Conservation (phyloP, 2,329 filamentous ascomycete genomes). For the Bretziella fagacearum region DNA sequence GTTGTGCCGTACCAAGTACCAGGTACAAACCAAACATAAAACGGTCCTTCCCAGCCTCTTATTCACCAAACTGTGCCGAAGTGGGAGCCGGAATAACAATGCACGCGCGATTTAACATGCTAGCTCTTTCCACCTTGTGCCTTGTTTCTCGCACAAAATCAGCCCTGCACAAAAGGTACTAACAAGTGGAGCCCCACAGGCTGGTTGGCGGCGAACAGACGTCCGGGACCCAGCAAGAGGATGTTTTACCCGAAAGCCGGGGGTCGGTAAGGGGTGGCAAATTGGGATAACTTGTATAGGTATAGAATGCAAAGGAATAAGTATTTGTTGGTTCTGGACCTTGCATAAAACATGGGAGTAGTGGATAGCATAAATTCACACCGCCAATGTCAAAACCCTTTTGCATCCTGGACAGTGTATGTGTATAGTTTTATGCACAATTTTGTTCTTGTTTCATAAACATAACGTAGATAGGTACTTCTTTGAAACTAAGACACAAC, state of each 20-base stretch:
- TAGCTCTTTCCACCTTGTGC: neutral
- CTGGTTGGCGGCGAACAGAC: neutral
- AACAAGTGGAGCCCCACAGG: neutral
- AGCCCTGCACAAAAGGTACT: neutral
- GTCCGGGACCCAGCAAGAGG: neutral
- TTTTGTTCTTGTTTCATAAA: neutral
- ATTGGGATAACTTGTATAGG: too few relatives aligned
- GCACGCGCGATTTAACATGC: neutral
- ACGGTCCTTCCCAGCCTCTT: neutral
- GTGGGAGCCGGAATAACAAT: neutral
- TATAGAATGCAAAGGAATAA: too few relatives aligned
- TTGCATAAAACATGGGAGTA: too few relatives aligned
- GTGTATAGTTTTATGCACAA: too few relatives aligned
- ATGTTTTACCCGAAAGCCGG: slow-evolving; percentile 1
- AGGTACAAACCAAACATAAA: neutral
- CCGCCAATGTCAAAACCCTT: too few relatives aligned
- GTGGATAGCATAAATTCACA: too few relatives aligned
- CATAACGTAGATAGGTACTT: neutral
- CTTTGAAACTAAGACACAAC: neutral
- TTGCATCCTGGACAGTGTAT: too few relatives aligned
- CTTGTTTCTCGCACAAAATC: neutral
- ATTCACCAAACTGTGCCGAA: neutral
- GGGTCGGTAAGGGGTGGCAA: too few relatives aligned
- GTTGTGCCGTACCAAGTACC: neutral
- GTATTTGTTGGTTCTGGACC: too few relatives aligned